These are phyloP conservation scores for Ophiostoma populinum DNA, from an alignment of 2,329 filamentous ascomycete genomes.

Conservation along the genomic window DNA sequence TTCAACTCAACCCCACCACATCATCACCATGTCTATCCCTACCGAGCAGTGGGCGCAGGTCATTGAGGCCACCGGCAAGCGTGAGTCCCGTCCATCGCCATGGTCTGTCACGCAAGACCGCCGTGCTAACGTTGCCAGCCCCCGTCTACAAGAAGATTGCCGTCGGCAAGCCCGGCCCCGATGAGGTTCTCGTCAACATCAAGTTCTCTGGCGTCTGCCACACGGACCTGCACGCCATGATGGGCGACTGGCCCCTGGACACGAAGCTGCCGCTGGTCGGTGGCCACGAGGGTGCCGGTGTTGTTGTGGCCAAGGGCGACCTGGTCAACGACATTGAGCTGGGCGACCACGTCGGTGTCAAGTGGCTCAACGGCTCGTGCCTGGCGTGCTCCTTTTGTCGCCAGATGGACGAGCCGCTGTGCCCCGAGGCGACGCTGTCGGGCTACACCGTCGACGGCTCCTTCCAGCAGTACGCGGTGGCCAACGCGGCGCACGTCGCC, in stretches of 20 bases:
- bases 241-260: conserved; percentile 15
- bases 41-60: conserved; percentile 84
- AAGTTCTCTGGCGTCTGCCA: conserved; percentile 18
- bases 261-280: conserved; percentile 16
- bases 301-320: conserved; percentile 64
- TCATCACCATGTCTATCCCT: conserved; percentile 39
- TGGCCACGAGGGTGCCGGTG: conserved; percentile 64
- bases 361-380: conserved; percentile 85
- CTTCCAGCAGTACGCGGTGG: conserved; percentile 86
- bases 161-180: conserved; percentile 42
- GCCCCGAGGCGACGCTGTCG: conserved; percentile 55
- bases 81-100: too few relatives aligned
- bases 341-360: conserved; percentile 76
- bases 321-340: conserved; percentile 64
- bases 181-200: conserved; percentile 18
- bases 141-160: conserved; percentile 55
- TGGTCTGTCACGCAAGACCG: too few relatives aligned
- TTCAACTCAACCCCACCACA: conserved; percentile 1
- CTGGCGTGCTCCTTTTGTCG: conserved; percentile 72
- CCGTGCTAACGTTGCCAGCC: too few relatives aligned
- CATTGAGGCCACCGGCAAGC: conserved; percentile 61
- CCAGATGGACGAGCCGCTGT: conserved; percentile 66
- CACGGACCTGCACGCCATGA: conserved; percentile 16
- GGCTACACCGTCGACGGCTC: conserved; percentile 87
- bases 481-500: conserved; percentile 71